Evolutionary conservation across 2,329 filamentous ascomycete genomes (phyloP).

Genomic region (Monilinia laxa): DNA sequence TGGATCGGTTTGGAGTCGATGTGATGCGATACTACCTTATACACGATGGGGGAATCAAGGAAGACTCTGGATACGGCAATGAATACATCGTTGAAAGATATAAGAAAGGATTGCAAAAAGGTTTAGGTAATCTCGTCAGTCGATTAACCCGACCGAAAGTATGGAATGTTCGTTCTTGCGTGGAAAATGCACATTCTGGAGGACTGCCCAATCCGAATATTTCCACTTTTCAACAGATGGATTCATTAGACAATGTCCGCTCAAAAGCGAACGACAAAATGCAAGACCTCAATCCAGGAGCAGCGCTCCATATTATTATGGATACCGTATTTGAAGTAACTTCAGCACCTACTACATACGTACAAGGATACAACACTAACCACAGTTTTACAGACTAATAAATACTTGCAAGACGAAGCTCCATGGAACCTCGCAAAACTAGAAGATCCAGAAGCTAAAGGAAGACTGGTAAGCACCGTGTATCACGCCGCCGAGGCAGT

Average conservation of each 20-base stretch:
- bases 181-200: slow-evolving; percentile 36
- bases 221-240: slow-evolving; percentile 41
- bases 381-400: slow-evolving; percentile 55
- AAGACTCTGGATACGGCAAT: slow-evolving; percentile 87
- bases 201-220: slow-evolving; percentile 13
- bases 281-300: slow-evolving; percentile 61
- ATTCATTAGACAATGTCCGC: slow-evolving; percentile 45
- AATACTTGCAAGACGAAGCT: slow-evolving; percentile 59
- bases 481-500: slow-evolving; percentile 74
- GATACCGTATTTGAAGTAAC: slow-evolving; percentile 58
- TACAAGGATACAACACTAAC: neutral
- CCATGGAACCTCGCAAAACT: slow-evolving; percentile 65
- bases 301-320: slow-evolving; percentile 65
- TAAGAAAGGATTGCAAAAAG: slow-evolving; percentile 72
- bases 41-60: slow-evolving; percentile 70
- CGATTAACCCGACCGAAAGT: slow-evolving; percentile 66
- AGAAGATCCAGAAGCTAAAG: slow-evolving; percentile 19
- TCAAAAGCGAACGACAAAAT: slow-evolving; percentile 54
- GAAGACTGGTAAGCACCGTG: slow-evolving; percentile 55
- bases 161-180: slow-evolving; percentile 64
- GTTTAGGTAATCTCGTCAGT: slow-evolving; percentile 76
- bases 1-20: slow-evolving; percentile 86
- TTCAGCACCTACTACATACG: neutral
- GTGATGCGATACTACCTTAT: slow-evolving; percentile 87
- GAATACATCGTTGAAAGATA: slow-evolving; percentile 71